Conservation (phyloP, 169 alveolate genomes). For the Plasmodium fragile region DNA sequence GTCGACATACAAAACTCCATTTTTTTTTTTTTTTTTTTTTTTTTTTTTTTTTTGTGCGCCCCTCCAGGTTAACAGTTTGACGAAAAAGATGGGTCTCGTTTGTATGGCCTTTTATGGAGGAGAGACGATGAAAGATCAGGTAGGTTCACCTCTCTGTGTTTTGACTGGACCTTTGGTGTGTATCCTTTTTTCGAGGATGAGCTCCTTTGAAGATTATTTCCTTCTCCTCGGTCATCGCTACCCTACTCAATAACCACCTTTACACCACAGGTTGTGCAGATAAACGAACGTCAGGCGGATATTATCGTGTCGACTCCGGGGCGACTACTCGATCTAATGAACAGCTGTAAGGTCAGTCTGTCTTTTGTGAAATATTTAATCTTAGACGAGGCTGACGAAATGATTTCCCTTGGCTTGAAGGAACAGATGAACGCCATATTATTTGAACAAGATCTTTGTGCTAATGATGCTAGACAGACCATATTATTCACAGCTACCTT, state of each 20-base stretch:
- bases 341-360: conserved; percentile 85
- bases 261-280: conserved; percentile 13
- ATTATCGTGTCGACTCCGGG: conserved; percentile 48
- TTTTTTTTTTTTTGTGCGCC: conserved; percentile 81
- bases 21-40: background rate
- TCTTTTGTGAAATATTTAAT: conserved; percentile 88
- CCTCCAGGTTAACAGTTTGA: conserved; percentile 43
- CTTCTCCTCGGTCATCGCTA: background rate
- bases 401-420: conserved; percentile 94
- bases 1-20: background rate
- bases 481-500: conserved; percentile 47
- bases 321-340: conserved; percentile 92
- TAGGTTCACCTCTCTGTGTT: background rate
- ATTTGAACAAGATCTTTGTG: conserved; percentile 38
- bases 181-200: background rate
- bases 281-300: conserved; percentile 58
- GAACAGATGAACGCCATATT: conserved; percentile 53
- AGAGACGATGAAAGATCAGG: conserved; percentile 61
- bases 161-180: background rate
- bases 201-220: background rate
- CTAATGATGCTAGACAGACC: conserved; percentile 38
- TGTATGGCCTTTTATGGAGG: conserved; percentile 62
- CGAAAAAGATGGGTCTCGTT: conserved; percentile 27
- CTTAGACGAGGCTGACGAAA: conserved; percentile 96
- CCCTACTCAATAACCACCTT: background rate